Evolutionary conservation across 345 rosid genomes (phyloP).

Genomic region (Zanthoxylum bungeanum): DNA sequence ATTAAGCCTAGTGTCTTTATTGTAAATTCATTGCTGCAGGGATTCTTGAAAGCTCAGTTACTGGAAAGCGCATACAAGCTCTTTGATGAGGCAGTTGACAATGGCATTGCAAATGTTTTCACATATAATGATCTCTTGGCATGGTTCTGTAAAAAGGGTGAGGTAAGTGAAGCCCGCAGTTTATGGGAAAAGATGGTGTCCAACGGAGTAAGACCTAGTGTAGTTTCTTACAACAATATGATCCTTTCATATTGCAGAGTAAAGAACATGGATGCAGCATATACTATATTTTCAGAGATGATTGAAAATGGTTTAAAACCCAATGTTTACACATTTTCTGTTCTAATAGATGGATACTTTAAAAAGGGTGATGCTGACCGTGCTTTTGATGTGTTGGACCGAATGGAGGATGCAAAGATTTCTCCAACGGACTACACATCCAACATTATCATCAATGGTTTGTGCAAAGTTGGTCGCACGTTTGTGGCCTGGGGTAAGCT

Average conservation of each 20-base stretch:
- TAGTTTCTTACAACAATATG: conserved; percentile 60
- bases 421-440: conserved; percentile 51
- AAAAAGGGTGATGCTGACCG: conserved; percentile 37
- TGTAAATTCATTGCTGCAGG: conserved; percentile 50
- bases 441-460: conserved; percentile 53
- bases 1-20: conserved; percentile 45
- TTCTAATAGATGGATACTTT: conserved; percentile 65
- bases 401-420: conserved; percentile 45
- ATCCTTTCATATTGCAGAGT: conserved; percentile 52
- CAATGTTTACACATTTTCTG: conserved; percentile 50
- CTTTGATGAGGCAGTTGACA: conserved; percentile 55
- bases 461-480: conserved; percentile 61
- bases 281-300: conserved; percentile 42
- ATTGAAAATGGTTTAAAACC: conserved; percentile 52
- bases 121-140: conserved; percentile 49
- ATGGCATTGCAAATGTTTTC: conserved; percentile 49
- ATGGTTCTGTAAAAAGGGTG: conserved; percentile 51
- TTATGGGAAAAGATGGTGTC: conserved; percentile 59
- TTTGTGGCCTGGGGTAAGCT: conserved; percentile 50
- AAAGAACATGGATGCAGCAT: conserved; percentile 48
- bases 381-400: conserved; percentile 50
- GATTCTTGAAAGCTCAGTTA: conserved; percentile 39
- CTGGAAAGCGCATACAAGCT: conserved; percentile 45
- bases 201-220: conserved; percentile 39
- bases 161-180: conserved; percentile 47